Percentiles rank a stretch among this genome's conserved stretches.
phyloP scores from a whole-genome alignment of 2,329 filamentous ascomycete species.

The Chrysoporthe deuterocubensis region DNA sequence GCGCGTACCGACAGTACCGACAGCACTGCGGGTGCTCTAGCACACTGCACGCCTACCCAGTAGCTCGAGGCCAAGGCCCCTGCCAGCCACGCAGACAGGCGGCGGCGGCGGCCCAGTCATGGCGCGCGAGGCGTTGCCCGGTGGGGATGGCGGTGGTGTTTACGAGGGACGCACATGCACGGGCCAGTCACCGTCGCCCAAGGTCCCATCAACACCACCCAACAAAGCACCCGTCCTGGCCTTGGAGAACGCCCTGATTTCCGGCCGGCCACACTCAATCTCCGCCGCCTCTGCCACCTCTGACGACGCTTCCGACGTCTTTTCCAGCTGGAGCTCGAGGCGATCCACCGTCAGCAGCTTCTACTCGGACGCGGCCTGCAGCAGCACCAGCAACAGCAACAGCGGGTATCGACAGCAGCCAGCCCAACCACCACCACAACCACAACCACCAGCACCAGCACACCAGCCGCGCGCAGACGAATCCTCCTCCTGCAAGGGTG shows the following conservation, averaged over 20 bases:
- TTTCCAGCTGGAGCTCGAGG: conserved; percentile 36
- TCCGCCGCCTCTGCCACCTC: conserved; percentile 34
- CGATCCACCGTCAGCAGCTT: conserved; percentile 38
- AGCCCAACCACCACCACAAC: conserved; percentile 17
- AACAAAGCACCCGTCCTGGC: conserved; percentile 13
- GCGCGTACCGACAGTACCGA: conserved; percentile 2
- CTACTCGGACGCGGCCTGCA: conserved; percentile 30
- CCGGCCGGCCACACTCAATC: conserved; percentile 19
- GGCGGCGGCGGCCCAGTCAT: conserved; percentile 8
- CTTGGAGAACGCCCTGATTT: conserved; percentile 4
- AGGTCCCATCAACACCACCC: conserved; percentile 19
- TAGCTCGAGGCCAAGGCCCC: not conserved
- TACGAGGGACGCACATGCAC: conserved; percentile 2
- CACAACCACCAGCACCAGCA: not conserved
- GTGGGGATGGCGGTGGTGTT: conserved; percentile 10
- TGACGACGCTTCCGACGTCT: conserved; percentile 35
- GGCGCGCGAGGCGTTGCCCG: conserved; percentile 10
- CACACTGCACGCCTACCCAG: not conserved
- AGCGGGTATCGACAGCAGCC: conserved; percentile 11
- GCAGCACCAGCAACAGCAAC: conserved; percentile 25
- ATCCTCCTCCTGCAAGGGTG: conserved; percentile 28
- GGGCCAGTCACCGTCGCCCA: not conserved
- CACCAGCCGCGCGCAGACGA: not conserved
- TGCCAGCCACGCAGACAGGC: not conserved
- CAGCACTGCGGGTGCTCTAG: not conserved